These are phyloP conservation scores for Wallacemonas sp. DNA, from an alignment of 208 protist genomes.

Conservation along the genomic window DNA sequence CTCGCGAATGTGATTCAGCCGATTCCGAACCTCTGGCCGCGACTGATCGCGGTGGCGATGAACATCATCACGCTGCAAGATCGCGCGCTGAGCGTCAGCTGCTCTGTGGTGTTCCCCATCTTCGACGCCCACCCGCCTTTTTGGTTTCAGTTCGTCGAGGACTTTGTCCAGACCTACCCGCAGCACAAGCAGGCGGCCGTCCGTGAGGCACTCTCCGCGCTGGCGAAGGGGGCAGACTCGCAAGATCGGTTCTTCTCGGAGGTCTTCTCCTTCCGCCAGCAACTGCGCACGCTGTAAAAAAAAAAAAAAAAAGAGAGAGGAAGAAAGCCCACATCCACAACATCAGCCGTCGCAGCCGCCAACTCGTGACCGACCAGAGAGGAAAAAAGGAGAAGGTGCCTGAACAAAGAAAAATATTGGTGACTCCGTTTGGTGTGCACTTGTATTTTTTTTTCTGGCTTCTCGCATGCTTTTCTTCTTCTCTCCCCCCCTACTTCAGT, in stretches of 20 bases:
- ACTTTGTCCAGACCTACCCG: conserved; percentile 69
- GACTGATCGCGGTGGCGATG: conserved; percentile 77
- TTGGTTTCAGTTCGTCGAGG: conserved; percentile 76
- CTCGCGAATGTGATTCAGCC: conserved; percentile 69
- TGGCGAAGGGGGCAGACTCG: conserved; percentile 66
- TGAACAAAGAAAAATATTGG: neutral
- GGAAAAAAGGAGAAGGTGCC: neutral
- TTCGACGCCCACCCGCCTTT: conserved; percentile 85
- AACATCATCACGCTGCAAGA: conserved; percentile 85
- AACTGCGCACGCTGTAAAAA: conserved; percentile 54
- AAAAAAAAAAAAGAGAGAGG: neutral
- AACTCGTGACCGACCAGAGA: too few species aligned
- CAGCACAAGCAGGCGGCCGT: conserved; percentile 59
- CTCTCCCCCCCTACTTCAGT: neutral
- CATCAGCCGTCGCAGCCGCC: too few species aligned
- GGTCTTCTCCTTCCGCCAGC: conserved; percentile 77
- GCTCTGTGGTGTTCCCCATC: conserved; percentile 76
- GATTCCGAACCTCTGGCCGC: conserved; percentile 65
- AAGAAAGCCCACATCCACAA: too few species aligned
- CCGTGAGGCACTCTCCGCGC: conserved; percentile 62
- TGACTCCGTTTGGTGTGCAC: neutral
- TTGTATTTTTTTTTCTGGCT: neutral
- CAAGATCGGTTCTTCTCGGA: conserved; percentile 82
- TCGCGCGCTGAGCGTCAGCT: conserved; percentile 68
- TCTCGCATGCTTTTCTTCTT: neutral